These are phyloP conservation scores for Alliaria petiolata DNA, from an alignment of 345 rosid genomes.

Conservation along the genomic window DNA sequence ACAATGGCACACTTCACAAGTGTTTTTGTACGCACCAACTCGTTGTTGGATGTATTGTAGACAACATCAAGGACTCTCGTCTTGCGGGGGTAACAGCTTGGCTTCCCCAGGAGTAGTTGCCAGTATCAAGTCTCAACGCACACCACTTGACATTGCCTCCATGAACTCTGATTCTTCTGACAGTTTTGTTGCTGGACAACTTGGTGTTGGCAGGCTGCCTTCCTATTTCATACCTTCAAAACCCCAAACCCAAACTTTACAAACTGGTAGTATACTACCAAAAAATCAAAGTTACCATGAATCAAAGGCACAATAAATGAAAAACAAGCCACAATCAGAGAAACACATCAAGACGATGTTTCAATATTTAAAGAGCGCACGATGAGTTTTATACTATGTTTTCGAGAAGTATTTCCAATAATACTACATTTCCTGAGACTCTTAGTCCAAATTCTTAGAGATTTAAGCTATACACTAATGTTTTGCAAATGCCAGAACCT, in stretches of 20 bases:
- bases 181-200: slow-evolving; percentile 82
- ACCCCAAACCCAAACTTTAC: not conserved
- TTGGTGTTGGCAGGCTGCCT: slow-evolving; percentile 84
- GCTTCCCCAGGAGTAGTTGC: slow-evolving; percentile 89
- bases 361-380: not conserved
- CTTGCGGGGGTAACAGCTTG: slow-evolving; percentile 75
- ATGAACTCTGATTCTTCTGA: slow-evolving; percentile 75
- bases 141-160: slow-evolving; percentile 94
- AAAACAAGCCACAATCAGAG: not conserved
- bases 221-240: slow-evolving; percentile 75
- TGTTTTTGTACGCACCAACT: too few species aligned
- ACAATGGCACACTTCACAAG: too few species aligned
- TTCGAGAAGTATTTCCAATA: not conserved
- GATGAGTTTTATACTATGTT: not conserved
- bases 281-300: not conserved
- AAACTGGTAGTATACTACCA: not conserved
- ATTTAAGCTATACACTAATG: not conserved
- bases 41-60: slow-evolving; percentile 39
- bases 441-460: not conserved
- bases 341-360: not conserved
- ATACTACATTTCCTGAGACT: not conserved
- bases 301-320: not conserved
- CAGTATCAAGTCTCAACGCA: slow-evolving; percentile 77
- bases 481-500: not conserved
- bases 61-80: slow-evolving; percentile 81